These are phyloP conservation scores for Russula dissimulans DNA, from an alignment of 768 basidiomycete species.

Conservation along the genomic window DNA sequence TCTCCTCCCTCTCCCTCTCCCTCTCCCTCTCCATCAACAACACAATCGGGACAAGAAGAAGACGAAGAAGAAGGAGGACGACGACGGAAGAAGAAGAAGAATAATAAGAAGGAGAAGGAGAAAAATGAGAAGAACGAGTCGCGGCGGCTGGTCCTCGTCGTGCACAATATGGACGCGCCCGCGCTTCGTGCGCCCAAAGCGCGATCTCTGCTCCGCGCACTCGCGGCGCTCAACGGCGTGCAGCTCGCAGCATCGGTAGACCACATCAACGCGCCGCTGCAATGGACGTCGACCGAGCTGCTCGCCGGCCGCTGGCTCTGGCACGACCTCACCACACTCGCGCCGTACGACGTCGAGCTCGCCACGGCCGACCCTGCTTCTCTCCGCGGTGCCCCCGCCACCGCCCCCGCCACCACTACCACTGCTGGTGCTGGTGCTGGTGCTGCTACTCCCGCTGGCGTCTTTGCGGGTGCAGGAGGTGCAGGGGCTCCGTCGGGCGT, in stretches of 20 bases:
- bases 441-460: too few relatives aligned
- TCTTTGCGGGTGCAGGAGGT: not conserved
- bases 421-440: too few relatives aligned
- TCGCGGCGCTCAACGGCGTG: conserved; percentile 66
- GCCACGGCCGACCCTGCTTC: conserved; percentile 56
- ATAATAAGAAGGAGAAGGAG: too few relatives aligned
- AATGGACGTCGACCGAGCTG: conserved; percentile 70
- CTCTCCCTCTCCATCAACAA: not conserved
- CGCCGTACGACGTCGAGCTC: conserved; percentile 72
- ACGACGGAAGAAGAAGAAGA: not conserved
- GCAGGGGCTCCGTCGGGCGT: conserved; percentile 8
- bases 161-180: conserved; percentile 85
- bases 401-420: not conserved
- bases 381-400: conserved; percentile 33
- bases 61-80: too few relatives aligned
- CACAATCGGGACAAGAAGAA: not conserved
- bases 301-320: conserved; percentile 57
- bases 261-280: conserved; percentile 69
- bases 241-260: conserved; percentile 83
- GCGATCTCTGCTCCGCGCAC: conserved; percentile 56
- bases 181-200: conserved; percentile 55
- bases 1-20: conserved; percentile 16
- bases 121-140: too few relatives aligned
- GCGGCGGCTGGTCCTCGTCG: conserved; percentile 59
- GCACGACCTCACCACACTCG: conserved; percentile 86